Conservation (phyloP, 2,329 filamentous ascomycete species). For the Penicillium sclerotigenum region DNA sequence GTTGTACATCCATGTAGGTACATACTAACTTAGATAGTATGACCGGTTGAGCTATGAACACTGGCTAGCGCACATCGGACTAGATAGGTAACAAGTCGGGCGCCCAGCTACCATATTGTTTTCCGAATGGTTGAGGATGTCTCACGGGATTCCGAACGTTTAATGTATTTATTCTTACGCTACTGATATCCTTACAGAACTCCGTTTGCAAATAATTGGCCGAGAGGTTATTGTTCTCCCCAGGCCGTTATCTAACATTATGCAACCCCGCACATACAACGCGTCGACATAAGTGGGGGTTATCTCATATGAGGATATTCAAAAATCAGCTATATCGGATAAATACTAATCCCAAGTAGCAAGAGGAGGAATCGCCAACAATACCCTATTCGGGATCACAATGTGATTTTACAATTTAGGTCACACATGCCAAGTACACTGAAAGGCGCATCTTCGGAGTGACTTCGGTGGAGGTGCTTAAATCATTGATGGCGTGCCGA, state of each 20-base stretch:
- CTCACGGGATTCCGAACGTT: background rate
- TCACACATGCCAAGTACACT: background rate
- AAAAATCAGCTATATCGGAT: background rate
- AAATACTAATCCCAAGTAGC: background rate
- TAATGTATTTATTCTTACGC: background rate
- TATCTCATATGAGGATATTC: background rate
- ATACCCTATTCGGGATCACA: too few species aligned
- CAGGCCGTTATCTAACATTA: background rate
- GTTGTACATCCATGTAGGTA: background rate
- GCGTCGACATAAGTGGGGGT: background rate
- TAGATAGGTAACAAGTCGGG: background rate
- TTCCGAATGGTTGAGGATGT: background rate
- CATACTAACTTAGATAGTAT: background rate
- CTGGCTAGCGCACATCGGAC: background rate
- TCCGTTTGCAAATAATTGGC: background rate
- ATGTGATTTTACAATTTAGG: background rate
- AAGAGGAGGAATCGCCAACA: too few species aligned
- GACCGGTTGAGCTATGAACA: background rate
- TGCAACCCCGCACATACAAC: too few species aligned
- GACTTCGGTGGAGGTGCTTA: background rate
- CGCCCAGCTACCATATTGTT: background rate
- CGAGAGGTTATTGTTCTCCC: background rate
- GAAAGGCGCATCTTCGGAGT: background rate
- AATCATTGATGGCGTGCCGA: conserved; percentile 1
- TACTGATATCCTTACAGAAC: background rate